Conservation (phyloP, 345 rosid genomes). For the Bruguiera sexangula region DNA sequence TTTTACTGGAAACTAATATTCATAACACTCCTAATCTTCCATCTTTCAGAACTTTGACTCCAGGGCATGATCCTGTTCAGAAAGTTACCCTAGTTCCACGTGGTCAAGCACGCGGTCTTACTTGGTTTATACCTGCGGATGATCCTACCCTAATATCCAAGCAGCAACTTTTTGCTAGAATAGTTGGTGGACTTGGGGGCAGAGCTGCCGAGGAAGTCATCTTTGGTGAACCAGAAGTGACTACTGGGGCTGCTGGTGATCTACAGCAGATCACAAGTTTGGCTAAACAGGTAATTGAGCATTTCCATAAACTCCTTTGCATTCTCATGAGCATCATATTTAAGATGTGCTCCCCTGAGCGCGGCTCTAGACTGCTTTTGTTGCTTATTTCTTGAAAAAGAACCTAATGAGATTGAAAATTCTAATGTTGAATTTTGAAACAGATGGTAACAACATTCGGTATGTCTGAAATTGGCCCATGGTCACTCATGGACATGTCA, state of each 20-base stretch:
- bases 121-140: constrained; percentile 97
- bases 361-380: neutral
- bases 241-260: constrained; percentile 97
- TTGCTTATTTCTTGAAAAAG: neutral
- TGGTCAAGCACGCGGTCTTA: constrained; percentile 95
- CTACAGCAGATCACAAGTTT: constrained; percentile 91
- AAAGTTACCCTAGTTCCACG: constrained; percentile 91
- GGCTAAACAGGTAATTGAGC: constrained; percentile 69
- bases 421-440: constrained; percentile 2
- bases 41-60: constrained; percentile 74
- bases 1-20: too few relatives aligned
- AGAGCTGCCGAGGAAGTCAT: constrained; percentile 96
- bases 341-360: too few relatives aligned
- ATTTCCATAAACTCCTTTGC: neutral
- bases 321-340: neutral
- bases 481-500: constrained; percentile 87
- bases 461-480: constrained; percentile 98
- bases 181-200: constrained; percentile 97
- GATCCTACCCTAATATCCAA: constrained; percentile 90
- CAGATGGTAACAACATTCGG: constrained; percentile 98
- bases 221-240: constrained; percentile 93
- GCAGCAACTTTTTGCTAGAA: constrained; percentile 95
- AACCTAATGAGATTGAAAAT: neutral
- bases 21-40: too few relatives aligned
- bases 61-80: constrained; percentile 91